These are phyloP conservation scores for Neobulgaria alba DNA, from an alignment of 2,329 filamentous ascomycete species.

Conservation along the genomic window DNA sequence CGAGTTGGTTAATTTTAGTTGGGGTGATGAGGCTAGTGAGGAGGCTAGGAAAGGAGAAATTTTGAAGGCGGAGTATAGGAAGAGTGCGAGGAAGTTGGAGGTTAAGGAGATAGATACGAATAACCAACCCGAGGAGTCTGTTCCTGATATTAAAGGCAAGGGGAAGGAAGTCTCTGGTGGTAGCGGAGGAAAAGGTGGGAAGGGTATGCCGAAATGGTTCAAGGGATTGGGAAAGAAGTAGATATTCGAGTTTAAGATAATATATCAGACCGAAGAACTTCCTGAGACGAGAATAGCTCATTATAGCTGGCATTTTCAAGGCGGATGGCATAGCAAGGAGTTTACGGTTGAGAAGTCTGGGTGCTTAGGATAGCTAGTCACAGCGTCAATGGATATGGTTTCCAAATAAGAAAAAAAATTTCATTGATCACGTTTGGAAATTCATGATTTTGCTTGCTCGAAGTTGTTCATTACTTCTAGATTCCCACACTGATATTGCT, in stretches of 20 bases:
- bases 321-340: constrained; percentile 22
- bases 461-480: constrained; percentile 18
- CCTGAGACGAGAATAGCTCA: constrained; percentile 1
- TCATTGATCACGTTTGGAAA: neutral
- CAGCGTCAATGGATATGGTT: too few species aligned
- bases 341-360: too few species aligned
- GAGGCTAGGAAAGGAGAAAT: constrained; percentile 40
- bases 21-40: constrained; percentile 55
- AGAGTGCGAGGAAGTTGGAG: constrained; percentile 57
- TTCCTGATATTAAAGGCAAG: constrained; percentile 25
- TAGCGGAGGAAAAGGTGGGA: constrained; percentile 32
- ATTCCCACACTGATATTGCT: constrained; percentile 11
- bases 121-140: constrained; percentile 30
- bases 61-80: constrained; percentile 39
- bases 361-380: neutral
- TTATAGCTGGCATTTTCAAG: constrained; percentile 1
- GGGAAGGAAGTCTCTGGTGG: constrained; percentile 25
- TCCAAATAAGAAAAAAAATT: constrained; percentile 2
- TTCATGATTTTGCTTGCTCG: constrained; percentile 7
- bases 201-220: constrained; percentile 58
- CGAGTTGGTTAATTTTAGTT: constrained; percentile 68
- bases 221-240: constrained; percentile 66
- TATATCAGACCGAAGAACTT: neutral
- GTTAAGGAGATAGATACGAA: constrained; percentile 44
- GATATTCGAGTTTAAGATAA: constrained; percentile 11